Percentiles rank a stretch among this genome's conserved stretches.
phyloP scores from a whole-genome alignment of 2,329 filamentous ascomycete genomes.

The Verticillium albo-atrum region DNA sequence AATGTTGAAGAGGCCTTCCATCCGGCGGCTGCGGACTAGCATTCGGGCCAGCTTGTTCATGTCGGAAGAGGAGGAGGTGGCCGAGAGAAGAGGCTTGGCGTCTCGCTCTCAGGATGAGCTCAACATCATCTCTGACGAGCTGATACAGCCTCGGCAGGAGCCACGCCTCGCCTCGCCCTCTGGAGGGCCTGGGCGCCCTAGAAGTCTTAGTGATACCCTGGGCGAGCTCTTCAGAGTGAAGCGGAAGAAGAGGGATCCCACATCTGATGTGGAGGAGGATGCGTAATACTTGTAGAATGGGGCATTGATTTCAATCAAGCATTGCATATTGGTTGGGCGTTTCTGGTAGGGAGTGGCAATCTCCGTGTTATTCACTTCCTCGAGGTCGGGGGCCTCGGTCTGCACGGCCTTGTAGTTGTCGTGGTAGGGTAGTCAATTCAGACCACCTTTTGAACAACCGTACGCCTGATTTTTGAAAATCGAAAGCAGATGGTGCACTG shows the following conservation, averaged over 20 bases:
- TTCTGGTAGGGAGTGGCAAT: slow-evolving; percentile 6
- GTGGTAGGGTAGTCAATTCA: background rate
- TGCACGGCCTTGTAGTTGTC: background rate
- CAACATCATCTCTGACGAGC: background rate
- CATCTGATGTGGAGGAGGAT: slow-evolving; percentile 14
- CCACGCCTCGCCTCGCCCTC: background rate
- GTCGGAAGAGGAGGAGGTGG: slow-evolving; percentile 33
- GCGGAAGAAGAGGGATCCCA: slow-evolving; percentile 20
- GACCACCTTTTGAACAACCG: background rate
- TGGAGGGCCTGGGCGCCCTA: slow-evolving; percentile 24
- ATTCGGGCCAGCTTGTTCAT: slow-evolving; percentile 53
- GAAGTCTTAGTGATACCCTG: slow-evolving; percentile 37
- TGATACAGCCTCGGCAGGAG: background rate
- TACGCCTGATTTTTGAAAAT: background rate
- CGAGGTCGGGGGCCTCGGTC: background rate
- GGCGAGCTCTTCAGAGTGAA: slow-evolving; percentile 33
- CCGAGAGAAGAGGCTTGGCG: background rate
- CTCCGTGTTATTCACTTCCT: background rate
- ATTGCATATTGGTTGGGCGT: slow-evolving; percentile 10
- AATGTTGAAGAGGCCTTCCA: slow-evolving; percentile 35
- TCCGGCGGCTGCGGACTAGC: slow-evolving; percentile 42
- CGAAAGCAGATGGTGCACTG: too few relatives aligned
- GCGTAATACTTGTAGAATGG: background rate
- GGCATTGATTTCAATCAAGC: slow-evolving; percentile 2
- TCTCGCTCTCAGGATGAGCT: background rate